These are phyloP conservation scores for Cymbopogon flexuosus DNA, from an alignment of 202 grass and related monocot genomes.

Conservation along the genomic window DNA sequence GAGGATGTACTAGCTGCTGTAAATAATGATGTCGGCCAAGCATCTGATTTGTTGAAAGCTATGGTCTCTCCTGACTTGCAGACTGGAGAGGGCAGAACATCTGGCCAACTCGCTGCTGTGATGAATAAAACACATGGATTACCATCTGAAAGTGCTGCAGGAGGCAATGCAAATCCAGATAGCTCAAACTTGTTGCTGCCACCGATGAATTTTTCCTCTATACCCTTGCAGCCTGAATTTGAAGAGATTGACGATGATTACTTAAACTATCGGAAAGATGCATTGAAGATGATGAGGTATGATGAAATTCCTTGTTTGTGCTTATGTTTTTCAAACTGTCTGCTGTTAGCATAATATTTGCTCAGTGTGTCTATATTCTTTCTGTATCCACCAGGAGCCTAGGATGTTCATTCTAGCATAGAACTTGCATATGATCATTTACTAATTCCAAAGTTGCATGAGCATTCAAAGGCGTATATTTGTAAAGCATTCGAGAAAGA, in stretches of 20 bases:
- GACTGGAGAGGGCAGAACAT: constrained; percentile 27
- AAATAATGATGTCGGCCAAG: constrained; percentile 64
- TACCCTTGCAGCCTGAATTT: constrained; percentile 67
- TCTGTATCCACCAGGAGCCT: neutral
- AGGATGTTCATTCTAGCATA: neutral
- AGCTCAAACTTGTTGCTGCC: constrained; percentile 26
- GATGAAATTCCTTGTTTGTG: constrained; percentile 11
- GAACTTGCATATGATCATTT: neutral
- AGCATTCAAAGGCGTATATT: neutral
- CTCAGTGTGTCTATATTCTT: neutral
- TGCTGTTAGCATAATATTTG: neutral
- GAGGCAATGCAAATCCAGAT: constrained; percentile 34
- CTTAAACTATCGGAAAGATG: constrained; percentile 69
- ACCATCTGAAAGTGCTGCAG: constrained; percentile 13
- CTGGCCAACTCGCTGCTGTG: constrained; percentile 20
- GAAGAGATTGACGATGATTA: constrained; percentile 59
- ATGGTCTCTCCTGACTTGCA: constrained; percentile 49
- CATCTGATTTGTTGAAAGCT: constrained; percentile 56
- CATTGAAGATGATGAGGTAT: constrained; percentile 85
- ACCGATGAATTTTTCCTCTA: constrained; percentile 21
- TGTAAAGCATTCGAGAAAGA: neutral
- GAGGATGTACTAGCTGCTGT: constrained; percentile 68
- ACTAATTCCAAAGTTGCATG: constrained; percentile 16
- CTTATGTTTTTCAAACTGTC: neutral
- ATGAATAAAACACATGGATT: constrained; percentile 33